Conservation (phyloP, 2,329 filamentous ascomycete species). For the Neofusicoccum parvum region DNA sequence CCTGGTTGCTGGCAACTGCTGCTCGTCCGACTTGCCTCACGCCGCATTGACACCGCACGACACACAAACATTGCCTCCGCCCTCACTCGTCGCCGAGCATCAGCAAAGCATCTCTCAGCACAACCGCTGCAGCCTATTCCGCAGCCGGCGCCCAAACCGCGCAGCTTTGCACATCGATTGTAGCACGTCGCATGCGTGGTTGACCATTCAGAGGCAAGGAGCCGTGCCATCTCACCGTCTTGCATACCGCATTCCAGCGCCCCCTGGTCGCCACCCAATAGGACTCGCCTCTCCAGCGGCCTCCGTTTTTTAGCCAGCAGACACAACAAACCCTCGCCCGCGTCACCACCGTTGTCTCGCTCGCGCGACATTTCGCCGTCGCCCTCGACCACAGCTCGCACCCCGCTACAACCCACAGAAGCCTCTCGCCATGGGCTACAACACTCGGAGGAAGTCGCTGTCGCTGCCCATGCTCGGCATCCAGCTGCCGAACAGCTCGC, state of each 20-base stretch:
- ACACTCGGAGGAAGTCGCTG: constrained; percentile 93
- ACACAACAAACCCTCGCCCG: constrained; percentile 17
- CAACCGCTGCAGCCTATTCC: constrained; percentile 17
- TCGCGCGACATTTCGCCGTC: constrained; percentile 33
- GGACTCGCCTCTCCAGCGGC: constrained; percentile 16
- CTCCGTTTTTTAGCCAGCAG: constrained; percentile 14
- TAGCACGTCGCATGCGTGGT: constrained; percentile 14
- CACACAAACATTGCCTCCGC: background rate
- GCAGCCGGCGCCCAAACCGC: background rate
- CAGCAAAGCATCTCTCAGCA: constrained; percentile 8
- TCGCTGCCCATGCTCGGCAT: constrained; percentile 92
- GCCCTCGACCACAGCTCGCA: constrained; percentile 27
- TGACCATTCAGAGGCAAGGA: constrained; percentile 20
- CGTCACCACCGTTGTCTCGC: constrained; percentile 1
- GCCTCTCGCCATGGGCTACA: constrained; percentile 74
- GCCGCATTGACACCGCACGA: constrained; percentile 17
- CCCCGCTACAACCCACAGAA: constrained; percentile 18
- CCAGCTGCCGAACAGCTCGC: constrained; percentile 67
- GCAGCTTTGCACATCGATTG: constrained; percentile 1
- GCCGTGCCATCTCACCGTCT: constrained; percentile 18
- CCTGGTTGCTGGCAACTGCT: constrained; percentile 15
- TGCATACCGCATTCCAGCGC: constrained; percentile 18
- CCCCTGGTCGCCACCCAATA: constrained; percentile 22
- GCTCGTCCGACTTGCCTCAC: constrained; percentile 3
- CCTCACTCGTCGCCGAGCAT: background rate